phyloP scores from a whole-genome alignment of 1,284 basidiomycete genomes.

The Ustilago loliicola region DNA sequence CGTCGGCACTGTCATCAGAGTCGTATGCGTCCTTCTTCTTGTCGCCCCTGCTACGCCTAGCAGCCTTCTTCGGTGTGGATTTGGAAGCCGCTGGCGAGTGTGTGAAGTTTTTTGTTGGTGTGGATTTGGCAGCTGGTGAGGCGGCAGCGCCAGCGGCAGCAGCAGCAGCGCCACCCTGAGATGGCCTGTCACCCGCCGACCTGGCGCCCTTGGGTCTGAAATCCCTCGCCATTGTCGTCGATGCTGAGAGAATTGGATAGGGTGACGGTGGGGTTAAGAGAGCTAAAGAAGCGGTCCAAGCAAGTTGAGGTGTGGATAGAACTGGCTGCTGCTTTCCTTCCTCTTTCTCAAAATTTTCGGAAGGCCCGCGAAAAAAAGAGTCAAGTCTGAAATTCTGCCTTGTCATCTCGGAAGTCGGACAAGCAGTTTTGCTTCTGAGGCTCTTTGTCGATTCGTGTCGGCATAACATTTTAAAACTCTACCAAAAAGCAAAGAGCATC shows the following conservation, averaged over 20 bases:
- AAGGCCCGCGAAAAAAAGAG: constrained; percentile 11
- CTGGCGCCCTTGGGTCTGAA: constrained; percentile 56
- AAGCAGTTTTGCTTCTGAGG: not conserved
- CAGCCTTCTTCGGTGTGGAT: constrained; percentile 25
- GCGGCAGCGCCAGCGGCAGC: not conserved
- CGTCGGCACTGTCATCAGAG: constrained; percentile 49
- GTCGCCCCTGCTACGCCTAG: constrained; percentile 11
- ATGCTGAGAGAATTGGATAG: constrained; percentile 11
- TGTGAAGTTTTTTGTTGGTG: not conserved
- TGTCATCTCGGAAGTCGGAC: constrained; percentile 11
- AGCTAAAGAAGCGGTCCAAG: not conserved
- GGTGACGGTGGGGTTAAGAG: constrained; percentile 6
- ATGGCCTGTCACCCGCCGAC: constrained; percentile 10
- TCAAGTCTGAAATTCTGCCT: constrained; percentile 7
- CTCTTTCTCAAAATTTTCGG: constrained; percentile 23
- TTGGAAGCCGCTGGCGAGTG: constrained; percentile 20
- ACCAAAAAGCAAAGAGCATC: not conserved
- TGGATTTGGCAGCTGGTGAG: not conserved
- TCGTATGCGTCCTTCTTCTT: constrained; percentile 39
- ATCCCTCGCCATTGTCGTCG: constrained; percentile 54
- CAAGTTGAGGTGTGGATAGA: not conserved
- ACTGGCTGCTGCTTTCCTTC: constrained; percentile 1
- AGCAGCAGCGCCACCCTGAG: not conserved
- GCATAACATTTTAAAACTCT: not conserved
- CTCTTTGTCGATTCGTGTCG: not conserved